These are phyloP conservation scores for Tephrocybe sp. DNA, from an alignment of 768 basidiomycete genomes.

Conservation along the genomic window DNA sequence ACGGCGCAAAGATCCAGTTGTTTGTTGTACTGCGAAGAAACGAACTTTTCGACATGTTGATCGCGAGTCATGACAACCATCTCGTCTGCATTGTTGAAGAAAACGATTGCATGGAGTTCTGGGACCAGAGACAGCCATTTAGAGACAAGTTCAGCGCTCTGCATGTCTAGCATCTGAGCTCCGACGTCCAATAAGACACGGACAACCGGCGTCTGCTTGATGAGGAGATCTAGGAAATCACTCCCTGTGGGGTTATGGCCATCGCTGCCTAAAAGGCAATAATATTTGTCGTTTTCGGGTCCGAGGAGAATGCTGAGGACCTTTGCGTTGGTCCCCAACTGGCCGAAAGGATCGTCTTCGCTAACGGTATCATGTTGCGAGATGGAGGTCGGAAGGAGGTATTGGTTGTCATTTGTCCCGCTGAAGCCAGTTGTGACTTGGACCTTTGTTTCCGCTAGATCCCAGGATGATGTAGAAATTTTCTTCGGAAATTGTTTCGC, in stretches of 20 bases:
- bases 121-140: constrained; percentile 37
- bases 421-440: constrained; percentile 50
- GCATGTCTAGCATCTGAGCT: constrained; percentile 54
- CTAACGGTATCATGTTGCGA: constrained; percentile 19
- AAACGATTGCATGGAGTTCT: constrained; percentile 40
- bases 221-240: constrained; percentile 31
- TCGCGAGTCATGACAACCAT: constrained; percentile 35
- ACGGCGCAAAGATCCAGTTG: constrained; percentile 39
- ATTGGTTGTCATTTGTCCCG: constrained; percentile 52
- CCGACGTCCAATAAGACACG: constrained; percentile 54
- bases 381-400: constrained; percentile 37
- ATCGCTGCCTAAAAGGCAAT: constrained; percentile 21
- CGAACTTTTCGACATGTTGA: constrained; percentile 31
- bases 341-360: constrained; percentile 30
- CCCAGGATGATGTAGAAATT: constrained; percentile 53
- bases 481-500: constrained; percentile 49
- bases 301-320: constrained; percentile 38
- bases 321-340: constrained; percentile 48
- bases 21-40: constrained; percentile 34
- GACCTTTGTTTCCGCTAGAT: constrained; percentile 41
- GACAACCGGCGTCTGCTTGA: constrained; percentile 32
- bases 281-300: constrained; percentile 38
- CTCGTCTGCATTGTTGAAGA: constrained; percentile 31
- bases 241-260: constrained; percentile 18
- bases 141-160: constrained; percentile 37